phyloP scores from a whole-genome alignment of 1,284 basidiomycete species.

The Cryptococcus depauperatus region DNA sequence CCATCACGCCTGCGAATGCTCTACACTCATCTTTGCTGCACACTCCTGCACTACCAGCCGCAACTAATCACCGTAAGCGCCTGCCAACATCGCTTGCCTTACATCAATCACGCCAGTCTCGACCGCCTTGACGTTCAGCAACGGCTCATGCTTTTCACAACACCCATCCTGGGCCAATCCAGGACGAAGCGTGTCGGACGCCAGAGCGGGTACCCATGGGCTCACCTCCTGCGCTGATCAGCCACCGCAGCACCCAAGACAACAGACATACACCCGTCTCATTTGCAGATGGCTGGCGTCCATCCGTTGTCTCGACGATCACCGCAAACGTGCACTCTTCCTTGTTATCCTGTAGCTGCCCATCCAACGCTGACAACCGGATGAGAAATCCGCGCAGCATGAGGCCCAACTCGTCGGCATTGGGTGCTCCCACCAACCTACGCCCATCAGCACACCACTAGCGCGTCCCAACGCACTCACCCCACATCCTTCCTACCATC shows the following conservation, averaged over 20 bases:
- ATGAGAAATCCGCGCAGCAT: conserved; percentile 78
- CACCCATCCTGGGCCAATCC: background rate
- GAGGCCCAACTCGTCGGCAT: conserved; percentile 53
- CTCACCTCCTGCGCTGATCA: conserved; percentile 49
- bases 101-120: conserved; percentile 81
- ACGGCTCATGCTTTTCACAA: conserved; percentile 28
- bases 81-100: conserved; percentile 26
- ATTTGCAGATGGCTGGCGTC: conserved; percentile 54
- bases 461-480: conserved; percentile 25
- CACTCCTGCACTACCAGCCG: conserved; percentile 42
- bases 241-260: background rate
- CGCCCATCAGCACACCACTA: conserved; percentile 3
- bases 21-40: conserved; percentile 30
- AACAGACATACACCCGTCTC: conserved; percentile 24
- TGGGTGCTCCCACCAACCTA: conserved; percentile 23
- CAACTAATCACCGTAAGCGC: conserved; percentile 19
- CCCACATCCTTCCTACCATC: conserved; percentile 52
- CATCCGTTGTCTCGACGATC: conserved; percentile 69
- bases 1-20: conserved; percentile 5
- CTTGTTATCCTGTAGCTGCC: conserved; percentile 63
- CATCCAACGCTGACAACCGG: conserved; percentile 72
- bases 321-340: conserved; percentile 74
- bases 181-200: conserved; percentile 25
- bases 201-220: conserved; percentile 47
- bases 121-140: conserved; percentile 61